These are phyloP conservation scores for Colletotrichum tropicicola DNA, from an alignment of 2,329 filamentous ascomycete genomes.

Conservation along the genomic window DNA sequence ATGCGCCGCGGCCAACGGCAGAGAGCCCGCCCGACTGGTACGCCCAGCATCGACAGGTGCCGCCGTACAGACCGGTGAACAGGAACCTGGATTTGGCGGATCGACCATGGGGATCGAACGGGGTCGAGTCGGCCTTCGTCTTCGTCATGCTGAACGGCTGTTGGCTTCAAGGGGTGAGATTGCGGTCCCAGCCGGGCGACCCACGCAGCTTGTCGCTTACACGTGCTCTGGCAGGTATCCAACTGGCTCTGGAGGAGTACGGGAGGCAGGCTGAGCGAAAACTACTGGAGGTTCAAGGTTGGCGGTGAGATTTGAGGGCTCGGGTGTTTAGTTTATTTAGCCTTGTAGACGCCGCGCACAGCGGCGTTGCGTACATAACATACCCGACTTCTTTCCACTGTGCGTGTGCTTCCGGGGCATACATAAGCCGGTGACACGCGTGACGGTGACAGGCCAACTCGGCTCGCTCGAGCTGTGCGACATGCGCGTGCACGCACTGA, in stretches of 20 bases:
- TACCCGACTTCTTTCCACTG: no score
- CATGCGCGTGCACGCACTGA: no score
- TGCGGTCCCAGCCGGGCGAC: background rate
- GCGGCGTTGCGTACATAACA: no score
- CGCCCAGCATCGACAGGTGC: slow-evolving; percentile 33
- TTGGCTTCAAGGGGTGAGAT: slow-evolving; percentile 23
- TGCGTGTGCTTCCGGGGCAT: no score
- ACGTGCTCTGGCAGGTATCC: background rate
- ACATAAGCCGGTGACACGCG: no score
- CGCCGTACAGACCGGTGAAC: slow-evolving; percentile 35
- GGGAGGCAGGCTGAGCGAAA: slow-evolving; percentile 50
- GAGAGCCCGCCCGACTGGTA: slow-evolving; percentile 33
- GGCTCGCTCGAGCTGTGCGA: no score
- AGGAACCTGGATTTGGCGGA: slow-evolving; percentile 30
- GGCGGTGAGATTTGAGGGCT: slow-evolving; percentile 58
- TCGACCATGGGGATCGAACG: slow-evolving; percentile 30
- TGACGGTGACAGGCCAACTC: no score
- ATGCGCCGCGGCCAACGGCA: slow-evolving; percentile 10
- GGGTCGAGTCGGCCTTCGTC: slow-evolving; percentile 33
- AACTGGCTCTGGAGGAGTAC: slow-evolving; percentile 25
- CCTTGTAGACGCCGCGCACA: no score
- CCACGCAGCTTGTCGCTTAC: background rate
- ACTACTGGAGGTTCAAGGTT: slow-evolving; percentile 59
- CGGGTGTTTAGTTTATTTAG: background rate
- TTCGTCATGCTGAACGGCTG: slow-evolving; percentile 36